Conservation (phyloP, 345 rosid species). For the Citrus medica region DNA sequence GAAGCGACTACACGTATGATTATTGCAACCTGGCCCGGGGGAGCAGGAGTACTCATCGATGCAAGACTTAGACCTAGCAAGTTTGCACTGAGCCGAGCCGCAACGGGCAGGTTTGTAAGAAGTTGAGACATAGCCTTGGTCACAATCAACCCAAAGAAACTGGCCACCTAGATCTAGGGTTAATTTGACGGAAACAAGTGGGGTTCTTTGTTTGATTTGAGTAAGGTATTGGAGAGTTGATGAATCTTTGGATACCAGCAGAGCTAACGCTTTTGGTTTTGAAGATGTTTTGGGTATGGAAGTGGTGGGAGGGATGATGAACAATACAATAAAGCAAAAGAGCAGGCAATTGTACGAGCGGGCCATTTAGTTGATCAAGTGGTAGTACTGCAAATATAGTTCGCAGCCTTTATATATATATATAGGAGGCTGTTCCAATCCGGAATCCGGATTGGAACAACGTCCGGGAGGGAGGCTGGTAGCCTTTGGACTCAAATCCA, state of each 20-base stretch:
- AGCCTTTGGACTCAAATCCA: too few species aligned
- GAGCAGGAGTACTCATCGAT: background rate
- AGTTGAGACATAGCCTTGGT: slow-evolving; percentile 34
- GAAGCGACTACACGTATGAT: slow-evolving; percentile 28
- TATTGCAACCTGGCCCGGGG: background rate
- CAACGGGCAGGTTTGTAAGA: slow-evolving; percentile 31
- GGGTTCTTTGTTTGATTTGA: slow-evolving; percentile 25
- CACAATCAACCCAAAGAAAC: slow-evolving; percentile 44
- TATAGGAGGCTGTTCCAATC: too few species aligned
- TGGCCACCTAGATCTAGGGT: slow-evolving; percentile 44
- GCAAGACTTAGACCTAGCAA: slow-evolving; percentile 15
- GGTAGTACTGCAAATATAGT: too few species aligned
- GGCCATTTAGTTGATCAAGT: background rate
- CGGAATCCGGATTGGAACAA: too few species aligned
- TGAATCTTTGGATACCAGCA: slow-evolving; percentile 21
- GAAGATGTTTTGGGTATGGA: background rate
- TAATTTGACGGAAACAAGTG: slow-evolving; percentile 14
- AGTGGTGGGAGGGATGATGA: background rate
- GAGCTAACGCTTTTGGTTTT: slow-evolving; percentile 15
- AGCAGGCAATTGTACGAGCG: background rate
- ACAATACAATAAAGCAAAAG: background rate
- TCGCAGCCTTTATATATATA: too few species aligned
- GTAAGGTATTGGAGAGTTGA: slow-evolving; percentile 18
- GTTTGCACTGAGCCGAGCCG: slow-evolving; percentile 32
- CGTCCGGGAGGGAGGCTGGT: too few species aligned